Evolutionary conservation across 2,329 filamentous ascomycete species (phyloP).

Genomic region (Colletotrichum zoysiae): DNA sequence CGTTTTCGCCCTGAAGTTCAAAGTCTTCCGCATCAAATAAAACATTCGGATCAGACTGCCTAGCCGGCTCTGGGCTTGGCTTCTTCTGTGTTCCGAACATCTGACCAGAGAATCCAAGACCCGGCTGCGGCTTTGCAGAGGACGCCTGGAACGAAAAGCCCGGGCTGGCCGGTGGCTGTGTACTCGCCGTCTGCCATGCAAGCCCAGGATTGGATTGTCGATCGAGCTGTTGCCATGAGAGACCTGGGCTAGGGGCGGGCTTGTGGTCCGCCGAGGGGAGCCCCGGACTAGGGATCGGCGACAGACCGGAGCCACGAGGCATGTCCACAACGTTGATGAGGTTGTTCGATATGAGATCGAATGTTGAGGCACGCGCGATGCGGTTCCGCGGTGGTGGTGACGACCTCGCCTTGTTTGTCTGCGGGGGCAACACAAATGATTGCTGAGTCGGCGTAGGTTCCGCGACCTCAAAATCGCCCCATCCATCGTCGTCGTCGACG

Average conservation of each 20-base stretch:
- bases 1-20: conserved; percentile 55
- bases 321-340: conserved; percentile 55
- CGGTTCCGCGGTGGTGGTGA: conserved; percentile 46
- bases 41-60: conserved; percentile 62
- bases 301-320: conserved; percentile 22
- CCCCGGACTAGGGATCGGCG: conserved; percentile 36
- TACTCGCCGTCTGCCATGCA: conserved; percentile 10
- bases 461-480: conserved; percentile 77
- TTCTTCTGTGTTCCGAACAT: conserved; percentile 16
- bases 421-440: conserved; percentile 39
- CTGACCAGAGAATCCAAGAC: conserved; percentile 40
- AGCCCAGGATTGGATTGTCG: conserved; percentile 24
- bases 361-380: conserved; percentile 61
- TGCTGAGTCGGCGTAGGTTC: conserved; percentile 47
- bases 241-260: conserved; percentile 9
- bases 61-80: conserved; percentile 11
- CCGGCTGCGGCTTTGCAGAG: conserved; percentile 43
- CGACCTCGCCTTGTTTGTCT: conserved; percentile 34
- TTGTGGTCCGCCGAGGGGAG: conserved; percentile 10
- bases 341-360: conserved; percentile 67
- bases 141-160: conserved; percentile 18
- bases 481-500: conserved; percentile 70
- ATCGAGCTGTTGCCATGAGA: conserved; percentile 12
- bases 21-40: conserved; percentile 76
- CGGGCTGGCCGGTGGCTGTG: conserved; percentile 19